Base-by-base conservation (phyloP, 108 stramenopile genomes). In the Fragilariopsis cylindrus region DNA sequence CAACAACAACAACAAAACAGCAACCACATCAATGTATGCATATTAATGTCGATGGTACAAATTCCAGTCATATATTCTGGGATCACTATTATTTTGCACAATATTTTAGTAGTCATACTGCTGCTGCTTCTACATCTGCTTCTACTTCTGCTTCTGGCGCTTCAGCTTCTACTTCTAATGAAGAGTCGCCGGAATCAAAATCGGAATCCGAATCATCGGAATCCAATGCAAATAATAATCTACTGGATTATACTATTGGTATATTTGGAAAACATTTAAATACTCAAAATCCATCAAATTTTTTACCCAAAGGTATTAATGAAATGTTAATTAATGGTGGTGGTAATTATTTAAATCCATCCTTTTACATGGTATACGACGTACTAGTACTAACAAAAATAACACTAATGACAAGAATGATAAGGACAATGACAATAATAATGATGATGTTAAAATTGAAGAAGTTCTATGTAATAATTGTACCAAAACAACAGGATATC, bases 191-290 rank as follows among this genome's bases (percentile, higher is more conserved):
- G 2, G 30, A 30, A 30, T 30, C 30, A 30, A 30, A 30, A 30
- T 30, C 55, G 0, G 5, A 19, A 11, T 19, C 55, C 7, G 11
- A n/a, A 56, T 5, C 55, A 56, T 8, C 19, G 1, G 4, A 19
- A 56, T 19, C 9, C 5, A 19, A 56, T 8, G 11, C 41, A 21
- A 43, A 19, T 18, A 42, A 64, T 2, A 48, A 45, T 13, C 4
- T 30, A 43, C 46, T 63, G 0, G 60, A 75, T 42, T 85, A 85
- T 44, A 78, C 69, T 11, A 78, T 81, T 2, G 84, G 80, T 30
- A 47, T 85, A 9, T 81, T 82, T 66, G 84, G 84, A 18, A 85
- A 85, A 48, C 80, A 81, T 65, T 42, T 81, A 21, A 82, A 82
- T 54, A 67, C 52, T 21, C 53, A 56, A 19, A 85, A 78, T 70